Evolutionary conservation across 106 monocot genomes (phyloP).

Genomic region (Amphibolis antarctica): DNA sequence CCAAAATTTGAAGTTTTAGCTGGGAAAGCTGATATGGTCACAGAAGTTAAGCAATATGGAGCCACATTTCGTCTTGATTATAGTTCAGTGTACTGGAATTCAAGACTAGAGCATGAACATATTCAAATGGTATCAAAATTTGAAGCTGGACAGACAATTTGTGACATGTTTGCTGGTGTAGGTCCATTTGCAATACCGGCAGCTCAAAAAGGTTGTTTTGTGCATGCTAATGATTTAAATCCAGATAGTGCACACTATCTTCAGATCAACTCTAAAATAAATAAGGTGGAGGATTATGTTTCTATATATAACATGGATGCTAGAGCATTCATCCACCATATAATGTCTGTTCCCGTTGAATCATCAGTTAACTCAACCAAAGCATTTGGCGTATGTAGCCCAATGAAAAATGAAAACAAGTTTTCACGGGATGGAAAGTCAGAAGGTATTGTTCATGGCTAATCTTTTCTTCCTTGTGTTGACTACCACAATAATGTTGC

Average conservation of each 20-base stretch:
- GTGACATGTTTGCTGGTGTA: slow-evolving; percentile 95
- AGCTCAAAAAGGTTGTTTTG: slow-evolving; percentile 83
- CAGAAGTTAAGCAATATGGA: slow-evolving; percentile 96
- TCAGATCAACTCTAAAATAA: slow-evolving; percentile 56
- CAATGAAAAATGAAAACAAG: slow-evolving; percentile 5
- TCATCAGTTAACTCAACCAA: not conserved
- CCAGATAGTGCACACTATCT: slow-evolving; percentile 80
- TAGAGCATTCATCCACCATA: slow-evolving; percentile 63
- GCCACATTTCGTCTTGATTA: slow-evolving; percentile 91
- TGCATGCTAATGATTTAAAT: slow-evolving; percentile 96
- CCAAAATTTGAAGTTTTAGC: slow-evolving; percentile 90
- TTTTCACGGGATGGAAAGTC: slow-evolving; percentile 17
- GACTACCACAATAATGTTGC: not conserved
- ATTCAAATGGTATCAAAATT: slow-evolving; percentile 75
- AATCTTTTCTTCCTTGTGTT: not conserved
- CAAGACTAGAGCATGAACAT: slow-evolving; percentile 97
- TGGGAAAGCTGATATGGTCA: slow-evolving; percentile 72
- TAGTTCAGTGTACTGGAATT: slow-evolving; percentile 87
- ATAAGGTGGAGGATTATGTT: slow-evolving; percentile 71
- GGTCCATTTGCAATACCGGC: slow-evolving; percentile 96
- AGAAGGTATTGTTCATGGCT: slow-evolving; percentile 9
- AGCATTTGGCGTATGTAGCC: slow-evolving; percentile 12
- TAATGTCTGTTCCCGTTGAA: slow-evolving; percentile 36
- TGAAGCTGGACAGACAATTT: slow-evolving; percentile 60
- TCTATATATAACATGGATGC: slow-evolving; percentile 88